Evolutionary conservation across 2,329 filamentous ascomycete species (phyloP), one percentile per base, ranked within the genome.

Genomic region (Cytospora piceicola): DNA sequence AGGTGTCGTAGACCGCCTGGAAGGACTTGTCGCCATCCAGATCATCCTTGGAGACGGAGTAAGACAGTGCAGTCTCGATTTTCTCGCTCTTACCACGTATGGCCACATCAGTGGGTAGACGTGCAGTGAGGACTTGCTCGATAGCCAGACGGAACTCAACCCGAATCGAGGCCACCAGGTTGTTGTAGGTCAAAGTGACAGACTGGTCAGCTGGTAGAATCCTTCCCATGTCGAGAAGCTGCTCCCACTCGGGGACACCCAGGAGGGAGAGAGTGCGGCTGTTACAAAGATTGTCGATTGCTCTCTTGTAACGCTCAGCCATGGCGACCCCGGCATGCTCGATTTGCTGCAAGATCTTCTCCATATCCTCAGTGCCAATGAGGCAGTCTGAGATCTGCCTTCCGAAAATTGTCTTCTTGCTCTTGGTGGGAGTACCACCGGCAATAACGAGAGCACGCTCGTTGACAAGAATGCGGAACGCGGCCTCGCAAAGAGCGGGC

Each of bases 391-490:
- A 64, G 24, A 24, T 54, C 6, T 60, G 57, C 7, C 67, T 61
- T 4, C 64, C 61, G 24, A 68, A 67, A 17, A 67, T 59, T 30
- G 67, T 68, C 20, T 30, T 39, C 22, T 57, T 57, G 24, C 32
- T 63, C 53, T 42, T 54, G 11, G 3, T 82, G 81, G n/a, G 78
- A 71, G 55, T 58, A 22, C 29, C 59, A 24, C 72, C 74, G 9
- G 79, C 75, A 29, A 78, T 73, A 51, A 78, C 78, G 15, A 90
- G 71, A 4, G 87, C 88, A 60, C 84, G 79, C 71, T 91, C 88
- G 22, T 83, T 86, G 27, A 90, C 88, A 5, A 91, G 78, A 30
- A 89, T 82, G 14, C 81, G 79, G 69, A 89, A 90, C 0, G 87
- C 79, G 24, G 76, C 72, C 36, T 79, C 79, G 0, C 81, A 76